Conservation (phyloP, 1,284 basidiomycete species). For the Ustilago tritici region DNA sequence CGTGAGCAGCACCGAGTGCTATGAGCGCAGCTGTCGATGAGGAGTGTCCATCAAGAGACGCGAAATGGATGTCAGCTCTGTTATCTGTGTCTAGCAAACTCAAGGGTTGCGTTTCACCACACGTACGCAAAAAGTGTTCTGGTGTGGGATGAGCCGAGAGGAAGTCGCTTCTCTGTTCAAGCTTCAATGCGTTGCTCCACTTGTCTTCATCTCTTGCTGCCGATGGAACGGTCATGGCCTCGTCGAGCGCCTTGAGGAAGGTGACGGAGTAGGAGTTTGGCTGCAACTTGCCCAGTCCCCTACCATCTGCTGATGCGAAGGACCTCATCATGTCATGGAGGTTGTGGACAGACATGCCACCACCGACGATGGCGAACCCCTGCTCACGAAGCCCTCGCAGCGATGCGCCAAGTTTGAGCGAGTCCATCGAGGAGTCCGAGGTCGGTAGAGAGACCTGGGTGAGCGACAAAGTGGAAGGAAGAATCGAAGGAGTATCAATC, state of each 20-base stretch:
- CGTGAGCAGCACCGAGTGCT: slow-evolving; percentile 39
- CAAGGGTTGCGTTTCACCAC: background rate
- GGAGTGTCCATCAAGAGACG: background rate
- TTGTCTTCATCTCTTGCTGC: slow-evolving; percentile 18
- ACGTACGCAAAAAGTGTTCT: slow-evolving; percentile 57
- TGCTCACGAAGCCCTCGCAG: slow-evolving; percentile 67
- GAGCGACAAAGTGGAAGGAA: slow-evolving; percentile 68
- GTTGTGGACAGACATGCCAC: slow-evolving; percentile 63
- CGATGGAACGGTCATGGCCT: slow-evolving; percentile 34
- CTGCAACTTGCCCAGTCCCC: slow-evolving; percentile 3
- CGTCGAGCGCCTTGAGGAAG: slow-evolving; percentile 41
- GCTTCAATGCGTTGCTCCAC: slow-evolving; percentile 34
- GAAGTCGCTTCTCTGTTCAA: slow-evolving; percentile 39
- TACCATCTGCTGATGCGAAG: slow-evolving; percentile 19
- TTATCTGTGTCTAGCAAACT: background rate
- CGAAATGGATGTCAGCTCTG: background rate
- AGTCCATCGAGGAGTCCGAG: slow-evolving; percentile 57
- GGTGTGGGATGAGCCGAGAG: slow-evolving; percentile 42
- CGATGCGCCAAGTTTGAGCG: slow-evolving; percentile 70
- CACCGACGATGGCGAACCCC: slow-evolving; percentile 55
- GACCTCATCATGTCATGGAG: slow-evolving; percentile 44
- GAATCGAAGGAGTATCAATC: slow-evolving; percentile 29
- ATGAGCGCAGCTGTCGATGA: slow-evolving; percentile 32
- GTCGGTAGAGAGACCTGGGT: slow-evolving; percentile 71
- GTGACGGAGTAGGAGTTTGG: slow-evolving; percentile 22